Percentiles rank a stretch among this genome's conserved stretches.
Conservation (phyloP, 2,329 filamentous ascomycete genomes). For the Pestalotiopsis sp. region DNA sequence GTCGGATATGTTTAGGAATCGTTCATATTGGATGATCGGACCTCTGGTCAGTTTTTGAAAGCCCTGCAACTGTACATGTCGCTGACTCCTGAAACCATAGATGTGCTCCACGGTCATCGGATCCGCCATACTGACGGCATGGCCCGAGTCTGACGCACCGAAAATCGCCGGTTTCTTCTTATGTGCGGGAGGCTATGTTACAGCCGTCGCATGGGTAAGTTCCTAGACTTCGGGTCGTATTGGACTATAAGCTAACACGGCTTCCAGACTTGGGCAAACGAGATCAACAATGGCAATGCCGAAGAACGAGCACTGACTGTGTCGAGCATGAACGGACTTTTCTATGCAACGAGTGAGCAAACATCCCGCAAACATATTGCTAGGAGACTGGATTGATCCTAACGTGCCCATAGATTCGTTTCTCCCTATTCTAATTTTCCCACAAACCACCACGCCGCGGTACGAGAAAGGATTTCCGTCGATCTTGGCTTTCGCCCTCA, state of each 20-base stretch:
- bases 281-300: conserved; percentile 33
- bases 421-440: conserved; percentile 36
- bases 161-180: conserved; percentile 13
- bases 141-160: conserved; percentile 13
- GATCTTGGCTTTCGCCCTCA: conserved; percentile 12
- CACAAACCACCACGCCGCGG: conserved; percentile 33
- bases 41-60: conserved; percentile 5
- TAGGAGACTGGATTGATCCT: not conserved
- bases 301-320: conserved; percentile 35
- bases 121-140: conserved; percentile 14
- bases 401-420: conserved; percentile 22
- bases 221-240: not conserved
- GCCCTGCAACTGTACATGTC: not conserved
- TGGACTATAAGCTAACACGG: conserved; percentile 15
- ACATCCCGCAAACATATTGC: not conserved
- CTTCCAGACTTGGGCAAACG: conserved; percentile 34
- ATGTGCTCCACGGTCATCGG: conserved; percentile 12
- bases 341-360: conserved; percentile 28
- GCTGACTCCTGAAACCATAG: not conserved
- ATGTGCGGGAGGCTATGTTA: conserved; percentile 12
- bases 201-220: conserved; percentile 34
- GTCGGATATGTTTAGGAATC: conserved; percentile 15
- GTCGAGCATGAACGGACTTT: conserved; percentile 35
- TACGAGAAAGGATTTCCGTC: conserved; percentile 26
- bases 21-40: conserved; percentile 15